These are phyloP conservation scores for Galerina marginata DNA, from an alignment of 768 basidiomycete genomes.

Conservation along the genomic window DNA sequence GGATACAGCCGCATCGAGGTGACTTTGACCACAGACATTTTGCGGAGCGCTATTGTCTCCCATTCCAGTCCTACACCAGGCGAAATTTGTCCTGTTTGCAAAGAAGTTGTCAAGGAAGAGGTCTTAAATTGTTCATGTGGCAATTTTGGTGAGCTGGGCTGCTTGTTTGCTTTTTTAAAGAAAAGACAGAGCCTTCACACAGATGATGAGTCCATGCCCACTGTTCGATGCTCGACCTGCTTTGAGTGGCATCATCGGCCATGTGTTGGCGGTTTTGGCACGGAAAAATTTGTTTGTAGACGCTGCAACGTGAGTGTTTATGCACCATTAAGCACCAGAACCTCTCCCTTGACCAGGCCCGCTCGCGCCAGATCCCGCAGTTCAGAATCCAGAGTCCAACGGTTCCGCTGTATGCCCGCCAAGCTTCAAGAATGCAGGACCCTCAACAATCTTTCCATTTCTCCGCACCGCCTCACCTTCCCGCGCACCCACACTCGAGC, in stretches of 20 bases:
- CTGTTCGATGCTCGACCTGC: too few relatives aligned
- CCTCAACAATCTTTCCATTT: slow-evolving; percentile 41
- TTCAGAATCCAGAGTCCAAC: slow-evolving; percentile 33
- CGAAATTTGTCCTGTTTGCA: slow-evolving; percentile 13
- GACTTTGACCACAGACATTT: slow-evolving; percentile 8
- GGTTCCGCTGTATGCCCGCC: slow-evolving; percentile 41
- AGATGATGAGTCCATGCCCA: too few relatives aligned
- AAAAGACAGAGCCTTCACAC: too few relatives aligned
- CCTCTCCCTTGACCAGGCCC: too few relatives aligned
- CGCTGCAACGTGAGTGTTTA: too few relatives aligned
- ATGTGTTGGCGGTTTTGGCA: too few relatives aligned
- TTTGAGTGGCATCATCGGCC: too few relatives aligned
- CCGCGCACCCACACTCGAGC: slow-evolving; percentile 34
- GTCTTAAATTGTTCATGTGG: slow-evolving; percentile 10
- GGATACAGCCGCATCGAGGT: slow-evolving; percentile 12
- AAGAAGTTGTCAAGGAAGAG: slow-evolving; percentile 14
- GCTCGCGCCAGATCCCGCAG: too few relatives aligned
- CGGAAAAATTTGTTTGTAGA: too few relatives aligned
- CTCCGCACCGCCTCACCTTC: slow-evolving; percentile 43
- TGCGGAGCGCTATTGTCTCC: slow-evolving; percentile 11
- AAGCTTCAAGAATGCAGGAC: slow-evolving; percentile 37
- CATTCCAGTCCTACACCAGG: slow-evolving; percentile 3
- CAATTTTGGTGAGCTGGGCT: neutral
- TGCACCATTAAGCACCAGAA: too few relatives aligned
- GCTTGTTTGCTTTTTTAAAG: too few relatives aligned